Evolutionary conservation across 306 rosid genomes (phyloP), one percentile per base, ranked within the genome.

Genomic region (Malus sieversii): DNA sequence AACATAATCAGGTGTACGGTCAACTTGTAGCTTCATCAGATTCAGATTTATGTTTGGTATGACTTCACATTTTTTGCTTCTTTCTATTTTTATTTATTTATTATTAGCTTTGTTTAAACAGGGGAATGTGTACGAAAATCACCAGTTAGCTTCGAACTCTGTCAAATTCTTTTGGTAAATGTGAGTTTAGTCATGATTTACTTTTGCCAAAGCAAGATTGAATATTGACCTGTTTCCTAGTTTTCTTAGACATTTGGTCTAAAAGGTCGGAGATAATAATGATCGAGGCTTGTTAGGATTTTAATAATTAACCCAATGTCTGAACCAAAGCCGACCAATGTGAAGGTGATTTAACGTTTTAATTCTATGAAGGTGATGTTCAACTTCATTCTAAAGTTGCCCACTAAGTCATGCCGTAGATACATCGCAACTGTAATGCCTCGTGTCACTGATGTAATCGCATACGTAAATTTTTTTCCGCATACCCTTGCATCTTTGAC

Each of bases 351-450:
- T 63, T 35, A 13, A 19, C 23, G 18, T 35, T 65, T 35, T 2
- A 5, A 65, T 20, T 16, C 12, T 4, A 20, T 30, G 75, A 77
- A 70, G 70, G 16, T 14, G 70, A 70, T 68, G 44, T 77, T 70
- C 32, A 48, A 78, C 64, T 78, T 70, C 32, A n/a, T 29, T 68
- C 64, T 46, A 66, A 59, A 66, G 60, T 64, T 55, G 64, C 25
- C 42, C 42, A 38, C 42, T 6, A 38, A 38, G 42, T 38, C 42
- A 38, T 38, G 9, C 42, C 42, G 42, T 2, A 38, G 0, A 7
- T 38, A 14, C 19, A 46, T 1, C 16, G 19, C 6, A 0, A 46
- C 5, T 14, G 19, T 46, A 29, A 29, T 29, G 1, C 4, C 18
- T 0, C 52, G 0, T 46, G 52, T 46, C 14, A 46, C 6, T 46